Evolutionary conservation across 306 rosid genomes (phyloP).

Genomic region (Castanea sativa): DNA sequence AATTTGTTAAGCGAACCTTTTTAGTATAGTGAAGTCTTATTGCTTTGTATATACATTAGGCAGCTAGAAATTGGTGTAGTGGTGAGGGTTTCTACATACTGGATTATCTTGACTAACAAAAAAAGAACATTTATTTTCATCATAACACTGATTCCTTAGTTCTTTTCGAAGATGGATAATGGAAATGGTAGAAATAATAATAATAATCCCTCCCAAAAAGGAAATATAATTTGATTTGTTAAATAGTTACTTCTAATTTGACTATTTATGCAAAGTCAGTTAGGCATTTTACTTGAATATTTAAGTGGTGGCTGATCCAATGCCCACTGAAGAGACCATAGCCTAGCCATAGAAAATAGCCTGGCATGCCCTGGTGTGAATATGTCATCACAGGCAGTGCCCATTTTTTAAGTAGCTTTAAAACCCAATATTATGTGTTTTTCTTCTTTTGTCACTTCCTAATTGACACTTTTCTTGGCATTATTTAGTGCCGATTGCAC

Average conservation of each 20-base stretch:
- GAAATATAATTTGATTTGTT: not conserved
- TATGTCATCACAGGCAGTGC: not conserved
- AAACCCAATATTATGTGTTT: not conserved
- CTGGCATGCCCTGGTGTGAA: not conserved
- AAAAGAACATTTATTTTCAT: not conserved
- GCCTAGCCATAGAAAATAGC: not conserved
- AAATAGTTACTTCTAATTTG: not conserved
- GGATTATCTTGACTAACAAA: not conserved
- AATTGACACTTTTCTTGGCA: not conserved
- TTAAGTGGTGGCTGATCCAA: not conserved
- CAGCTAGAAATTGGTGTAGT: not conserved
- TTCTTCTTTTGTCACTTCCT: not conserved
- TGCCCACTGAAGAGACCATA: not conserved
- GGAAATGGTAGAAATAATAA: not conserved
- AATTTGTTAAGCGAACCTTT: not conserved
- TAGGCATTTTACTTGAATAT: not conserved
- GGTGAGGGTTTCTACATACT: not conserved
- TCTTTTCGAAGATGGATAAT: not conserved
- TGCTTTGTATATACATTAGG: not conserved
- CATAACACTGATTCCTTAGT: not conserved
- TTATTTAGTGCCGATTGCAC: conserved; percentile 75
- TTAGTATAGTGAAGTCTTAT: not conserved
- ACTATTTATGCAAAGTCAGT: not conserved
- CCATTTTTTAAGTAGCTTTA: not conserved
- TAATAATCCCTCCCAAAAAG: not conserved